These are phyloP conservation scores for Eucalyptus melliodora DNA, from an alignment of 345 rosid genomes.

Conservation along the genomic window DNA sequence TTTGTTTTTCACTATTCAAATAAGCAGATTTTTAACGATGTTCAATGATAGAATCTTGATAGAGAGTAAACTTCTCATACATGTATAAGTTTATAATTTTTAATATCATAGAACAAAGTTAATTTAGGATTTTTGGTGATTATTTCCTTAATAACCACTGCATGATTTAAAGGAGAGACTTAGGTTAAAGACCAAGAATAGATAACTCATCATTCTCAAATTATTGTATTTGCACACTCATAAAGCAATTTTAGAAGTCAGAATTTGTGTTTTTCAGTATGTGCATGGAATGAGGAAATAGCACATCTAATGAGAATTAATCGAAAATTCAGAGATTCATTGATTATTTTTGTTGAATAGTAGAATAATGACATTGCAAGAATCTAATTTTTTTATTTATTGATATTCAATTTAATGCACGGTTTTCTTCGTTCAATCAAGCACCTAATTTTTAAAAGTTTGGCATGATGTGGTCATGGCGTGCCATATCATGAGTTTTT, in stretches of 20 bases:
- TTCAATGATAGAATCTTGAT: too few species aligned
- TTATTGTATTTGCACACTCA: neutral
- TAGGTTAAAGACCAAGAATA: neutral
- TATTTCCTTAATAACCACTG: too few species aligned
- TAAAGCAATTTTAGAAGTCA: neutral
- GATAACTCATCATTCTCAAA: neutral
- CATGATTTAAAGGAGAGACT: too few species aligned
- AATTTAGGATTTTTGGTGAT: neutral
- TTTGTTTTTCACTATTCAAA: too few species aligned
- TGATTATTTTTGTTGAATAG: neutral
- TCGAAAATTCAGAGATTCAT: neutral
- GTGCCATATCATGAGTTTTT: neutral
- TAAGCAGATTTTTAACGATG: too few species aligned
- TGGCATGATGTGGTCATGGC: neutral
- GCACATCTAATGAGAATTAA: neutral
- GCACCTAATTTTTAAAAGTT: neutral
- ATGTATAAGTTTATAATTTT: too few species aligned
- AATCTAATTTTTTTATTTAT: neutral
- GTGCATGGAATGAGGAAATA: neutral
- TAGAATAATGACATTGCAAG: neutral
- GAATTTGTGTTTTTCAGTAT: neutral
- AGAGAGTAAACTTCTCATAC: rapidly evolving
- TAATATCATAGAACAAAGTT: too few species aligned
- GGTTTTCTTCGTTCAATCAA: neutral
- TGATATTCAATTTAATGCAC: neutral